Percentiles rank a stretch among this genome's conserved stretches.
Conservation (phyloP, 2,329 filamentous ascomycete genomes). For the Fusarium aywerte region DNA sequence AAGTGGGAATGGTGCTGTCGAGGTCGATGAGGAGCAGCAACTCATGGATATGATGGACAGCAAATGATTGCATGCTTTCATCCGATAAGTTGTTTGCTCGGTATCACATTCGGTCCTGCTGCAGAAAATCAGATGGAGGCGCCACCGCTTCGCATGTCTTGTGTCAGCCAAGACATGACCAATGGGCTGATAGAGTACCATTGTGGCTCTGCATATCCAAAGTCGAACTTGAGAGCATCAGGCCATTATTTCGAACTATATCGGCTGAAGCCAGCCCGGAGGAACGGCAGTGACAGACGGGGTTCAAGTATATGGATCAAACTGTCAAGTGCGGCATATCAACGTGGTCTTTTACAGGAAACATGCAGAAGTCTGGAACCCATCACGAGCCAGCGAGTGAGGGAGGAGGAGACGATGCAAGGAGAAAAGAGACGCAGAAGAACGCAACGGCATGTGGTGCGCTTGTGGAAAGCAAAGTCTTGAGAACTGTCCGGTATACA, state of each 20-base stretch:
- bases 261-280: constrained; percentile 4
- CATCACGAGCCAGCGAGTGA: constrained; percentile 11
- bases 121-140: constrained; percentile 1
- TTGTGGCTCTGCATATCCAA: constrained; percentile 13
- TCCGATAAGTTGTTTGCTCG: not conserved
- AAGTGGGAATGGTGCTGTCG: constrained; percentile 41
- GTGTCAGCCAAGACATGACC: constrained; percentile 28
- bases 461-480: constrained; percentile 4
- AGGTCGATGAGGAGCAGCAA: constrained; percentile 56
- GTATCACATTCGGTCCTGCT: constrained; percentile 24
- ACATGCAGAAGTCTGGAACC: constrained; percentile 22
- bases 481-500: constrained; percentile 12
- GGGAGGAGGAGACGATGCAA: constrained; percentile 8
- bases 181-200: constrained; percentile 25
- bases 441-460: constrained; percentile 7
- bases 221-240: constrained; percentile 30
- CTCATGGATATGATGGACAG: constrained; percentile 56
- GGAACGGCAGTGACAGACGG: constrained; percentile 13
- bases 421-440: constrained; percentile 1
- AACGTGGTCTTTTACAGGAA: constrained; percentile 5
- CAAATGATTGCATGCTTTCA: constrained; percentile 37
- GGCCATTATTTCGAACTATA: constrained; percentile 30
- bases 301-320: constrained; percentile 1
- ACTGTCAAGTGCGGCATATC: constrained; percentile 4
- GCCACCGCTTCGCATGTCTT: constrained; percentile 19